These are phyloP conservation scores for Penicillium herquei DNA, from an alignment of 495 filamentous ascomycete species.

Conservation along the genomic window DNA sequence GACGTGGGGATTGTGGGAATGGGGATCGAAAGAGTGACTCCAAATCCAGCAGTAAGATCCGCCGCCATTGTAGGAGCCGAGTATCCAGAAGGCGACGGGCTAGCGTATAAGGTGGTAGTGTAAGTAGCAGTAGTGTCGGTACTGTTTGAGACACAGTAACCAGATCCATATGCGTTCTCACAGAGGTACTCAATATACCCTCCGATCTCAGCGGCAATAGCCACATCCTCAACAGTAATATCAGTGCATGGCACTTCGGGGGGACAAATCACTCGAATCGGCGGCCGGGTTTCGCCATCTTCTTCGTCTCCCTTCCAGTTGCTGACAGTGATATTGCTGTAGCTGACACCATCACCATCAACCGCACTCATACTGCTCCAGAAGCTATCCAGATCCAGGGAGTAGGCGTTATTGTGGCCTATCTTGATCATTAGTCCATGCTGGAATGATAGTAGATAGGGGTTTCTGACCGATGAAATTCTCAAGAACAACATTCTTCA, in stretches of 20 bases:
- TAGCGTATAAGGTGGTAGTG: no score
- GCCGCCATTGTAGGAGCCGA: not conserved
- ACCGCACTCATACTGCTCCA: no score
- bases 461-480: no score
- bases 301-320: no score
- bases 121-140: not conserved
- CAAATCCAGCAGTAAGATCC: not conserved
- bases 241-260: not conserved
- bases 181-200: not conserved
- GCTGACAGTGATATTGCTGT: no score
- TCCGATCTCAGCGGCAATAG: not conserved
- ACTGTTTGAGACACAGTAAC: not conserved
- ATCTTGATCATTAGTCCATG: no score
- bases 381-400: no score
- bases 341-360: no score
- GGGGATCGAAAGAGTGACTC: not conserved
- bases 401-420: no score
- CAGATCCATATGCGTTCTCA: not conserved
- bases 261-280: not conserved
- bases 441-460: no score
- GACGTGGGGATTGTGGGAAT: not conserved
- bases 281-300: not conserved
- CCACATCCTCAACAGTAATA: not conserved
- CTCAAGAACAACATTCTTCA: not conserved
- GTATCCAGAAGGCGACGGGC: not conserved